Conservation (phyloP, 208 protist species). For the Crithidia sp. region DNA sequence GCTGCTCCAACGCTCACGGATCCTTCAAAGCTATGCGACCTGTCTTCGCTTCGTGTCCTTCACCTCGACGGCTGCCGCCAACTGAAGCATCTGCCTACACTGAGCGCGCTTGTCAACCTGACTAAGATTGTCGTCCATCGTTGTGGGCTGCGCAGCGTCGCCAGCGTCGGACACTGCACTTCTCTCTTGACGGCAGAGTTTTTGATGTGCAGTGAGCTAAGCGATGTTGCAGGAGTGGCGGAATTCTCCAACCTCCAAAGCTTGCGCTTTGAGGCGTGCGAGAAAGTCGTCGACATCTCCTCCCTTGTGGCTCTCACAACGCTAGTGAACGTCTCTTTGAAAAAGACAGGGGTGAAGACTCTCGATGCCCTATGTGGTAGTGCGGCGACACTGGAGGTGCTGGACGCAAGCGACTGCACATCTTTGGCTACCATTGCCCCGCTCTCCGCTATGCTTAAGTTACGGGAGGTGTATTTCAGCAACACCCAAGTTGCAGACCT, state of each 20-base stretch:
- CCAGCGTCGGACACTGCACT: background rate
- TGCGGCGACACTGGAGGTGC: background rate
- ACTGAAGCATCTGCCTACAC: constrained; percentile 2
- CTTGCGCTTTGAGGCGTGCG: background rate
- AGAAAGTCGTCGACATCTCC: background rate
- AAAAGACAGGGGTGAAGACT: background rate
- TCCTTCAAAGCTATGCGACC: background rate
- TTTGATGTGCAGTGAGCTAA: constrained; percentile 1
- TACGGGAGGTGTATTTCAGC: constrained; percentile 1
- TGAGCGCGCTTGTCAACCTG: background rate
- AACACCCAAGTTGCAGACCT: background rate
- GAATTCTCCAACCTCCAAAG: background rate
- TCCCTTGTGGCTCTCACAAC: background rate
- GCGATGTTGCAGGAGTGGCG: constrained; percentile 1
- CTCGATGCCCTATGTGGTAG: constrained; percentile 1
- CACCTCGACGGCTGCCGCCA: constrained; percentile 14
- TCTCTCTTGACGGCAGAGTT: constrained; percentile 2
- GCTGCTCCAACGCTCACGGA: constrained; percentile 3
- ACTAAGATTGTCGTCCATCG: background rate
- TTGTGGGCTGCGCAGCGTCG: constrained; percentile 8
- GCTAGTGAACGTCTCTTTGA: background rate
- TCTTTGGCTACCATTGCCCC: background rate
- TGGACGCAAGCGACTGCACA: background rate
- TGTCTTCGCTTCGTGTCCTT: background rate
- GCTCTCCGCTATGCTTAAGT: background rate